Evolutionary conservation across 2,329 filamentous ascomycete genomes (phyloP).

Genomic region (Fusarium sp.): DNA sequence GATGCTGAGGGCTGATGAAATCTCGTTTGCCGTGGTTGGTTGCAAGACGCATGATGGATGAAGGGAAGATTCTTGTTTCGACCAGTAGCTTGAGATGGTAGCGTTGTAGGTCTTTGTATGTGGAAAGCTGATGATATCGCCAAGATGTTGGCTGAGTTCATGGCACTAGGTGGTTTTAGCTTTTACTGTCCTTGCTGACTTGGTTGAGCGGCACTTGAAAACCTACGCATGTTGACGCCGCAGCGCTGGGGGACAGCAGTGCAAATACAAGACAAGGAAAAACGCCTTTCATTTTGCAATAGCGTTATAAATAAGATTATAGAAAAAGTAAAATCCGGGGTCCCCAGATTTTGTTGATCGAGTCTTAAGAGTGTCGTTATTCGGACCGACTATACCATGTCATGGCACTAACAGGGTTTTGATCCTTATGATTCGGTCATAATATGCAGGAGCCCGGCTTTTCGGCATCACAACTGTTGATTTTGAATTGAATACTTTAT

Average conservation of each 20-base stretch:
- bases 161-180: background rate
- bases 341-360: background rate
- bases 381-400: slow-evolving; percentile 3
- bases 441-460: background rate
- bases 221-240: background rate
- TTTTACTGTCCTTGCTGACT: no score
- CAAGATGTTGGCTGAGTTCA: background rate
- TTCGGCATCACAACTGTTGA: background rate
- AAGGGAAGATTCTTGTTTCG: background rate
- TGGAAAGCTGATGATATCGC: background rate
- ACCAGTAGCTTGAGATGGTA: background rate
- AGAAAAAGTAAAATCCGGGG: background rate
- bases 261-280: rapidly evolving
- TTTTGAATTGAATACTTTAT: no score
- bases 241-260: background rate
- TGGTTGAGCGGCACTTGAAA: rapidly evolving
- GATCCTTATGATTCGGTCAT: background rate
- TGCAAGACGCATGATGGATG: background rate
- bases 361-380: background rate
- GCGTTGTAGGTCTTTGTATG: background rate
- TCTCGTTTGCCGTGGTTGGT: background rate
- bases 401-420: background rate
- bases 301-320: background rate
- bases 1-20: background rate
- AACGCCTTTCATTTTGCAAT: background rate